A percentile compares a stretch with the other conserved stretches of the same genome.
Evolutionary conservation across 495 filamentous ascomycete genomes (phyloP).

Genomic region (Clohesyomyces aquaticus): DNA sequence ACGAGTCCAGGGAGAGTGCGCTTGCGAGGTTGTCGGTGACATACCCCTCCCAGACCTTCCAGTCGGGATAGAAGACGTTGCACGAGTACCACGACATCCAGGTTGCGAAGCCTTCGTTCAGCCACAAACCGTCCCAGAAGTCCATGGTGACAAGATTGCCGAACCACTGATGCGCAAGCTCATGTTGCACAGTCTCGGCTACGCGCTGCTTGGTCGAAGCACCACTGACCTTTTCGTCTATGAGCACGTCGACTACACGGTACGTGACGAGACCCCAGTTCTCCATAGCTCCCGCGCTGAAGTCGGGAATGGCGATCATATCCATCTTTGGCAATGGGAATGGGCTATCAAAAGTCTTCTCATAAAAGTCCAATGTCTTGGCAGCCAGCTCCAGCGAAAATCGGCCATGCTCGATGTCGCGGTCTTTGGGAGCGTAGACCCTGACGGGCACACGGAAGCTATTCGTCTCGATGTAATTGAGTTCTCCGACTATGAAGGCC

Average conservation of each 20-base stretch:
- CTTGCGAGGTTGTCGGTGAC: conserved; percentile 89
- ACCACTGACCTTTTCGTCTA: conserved; percentile 89
- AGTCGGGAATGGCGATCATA: conserved; percentile 96
- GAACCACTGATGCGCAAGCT: conserved; percentile 98
- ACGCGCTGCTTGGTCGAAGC: conserved; percentile 92
- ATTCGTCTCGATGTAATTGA: conserved; percentile 74
- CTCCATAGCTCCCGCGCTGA: conserved; percentile 94
- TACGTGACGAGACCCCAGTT: conserved; percentile 99
- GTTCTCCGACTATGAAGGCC: conserved; percentile 75
- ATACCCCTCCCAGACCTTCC: conserved; percentile 98
- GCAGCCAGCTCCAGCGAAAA: conserved; percentile 73
- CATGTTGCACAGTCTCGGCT: conserved; percentile 94
- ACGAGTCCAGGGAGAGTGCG: conserved; percentile 83
- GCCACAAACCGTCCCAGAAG: conserved; percentile 98
- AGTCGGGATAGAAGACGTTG: conserved; percentile 91
- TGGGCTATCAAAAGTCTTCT: conserved; percentile 71
- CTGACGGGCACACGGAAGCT: conserved; percentile 74
- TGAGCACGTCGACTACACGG: conserved; percentile 85
- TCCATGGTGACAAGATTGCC: conserved; percentile 99
- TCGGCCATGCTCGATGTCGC: conserved; percentile 66
- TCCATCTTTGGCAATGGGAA: conserved; percentile 89
- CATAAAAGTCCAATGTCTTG: conserved; percentile 70
- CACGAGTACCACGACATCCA: conserved; percentile 78
- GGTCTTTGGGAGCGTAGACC: conserved; percentile 67
- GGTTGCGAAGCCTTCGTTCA: conserved; percentile 97